Evolutionary conservation across 805 yeast species (phyloP), one percentile per base, ranked within the genome.

Genomic region (Suhomyces kilbournensis): DNA sequence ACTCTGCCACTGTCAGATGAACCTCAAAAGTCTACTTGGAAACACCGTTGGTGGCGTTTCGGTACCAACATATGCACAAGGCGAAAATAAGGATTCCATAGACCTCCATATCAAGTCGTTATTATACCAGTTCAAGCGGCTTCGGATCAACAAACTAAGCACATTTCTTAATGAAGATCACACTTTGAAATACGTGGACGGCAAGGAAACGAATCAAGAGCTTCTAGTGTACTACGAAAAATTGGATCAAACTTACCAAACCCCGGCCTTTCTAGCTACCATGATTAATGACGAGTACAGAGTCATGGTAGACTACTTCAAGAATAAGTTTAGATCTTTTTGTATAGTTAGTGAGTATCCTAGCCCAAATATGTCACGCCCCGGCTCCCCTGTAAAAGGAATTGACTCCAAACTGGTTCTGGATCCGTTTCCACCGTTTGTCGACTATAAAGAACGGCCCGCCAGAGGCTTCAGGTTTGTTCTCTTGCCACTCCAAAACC

Each of bases 51-150:
- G 12, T 19, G 32, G 22, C 7, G 30, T 34, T 12, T 46, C 43
- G 35, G 42, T 47, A 15, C 62, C 64, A 25, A 46, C 51, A 19
- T 60, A 54, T 49, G 42, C 54, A 34, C 60, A 51, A 44, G 64
- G 62, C 2, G 53, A 47, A 7, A 55, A 44, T 10, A 53, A 51
- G 51, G 90, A 85, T 61, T 76, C 84, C 4, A 74, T 83, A 10
- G 88, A 84, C 56, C 70, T 85, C 19, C 88, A 84, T 55, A 75
- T 84, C 52, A 83, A 80, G 60, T 75, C 89, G 2, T 66, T 86
- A 51, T 63, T 74, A 26, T 86, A 86, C 62, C 72, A 82, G 63
- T 86, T 78, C 68, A 76, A 77, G 53, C 68, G 89, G 48, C 71
- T 80, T 50, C 68, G 71, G 19, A 70, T 83, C 34, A 70, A 76